Evolutionary conservation across 805 yeast genomes (phyloP), one percentile per base, ranked within the genome.

Genomic region (Wickerhamomyces xylosicus): DNA sequence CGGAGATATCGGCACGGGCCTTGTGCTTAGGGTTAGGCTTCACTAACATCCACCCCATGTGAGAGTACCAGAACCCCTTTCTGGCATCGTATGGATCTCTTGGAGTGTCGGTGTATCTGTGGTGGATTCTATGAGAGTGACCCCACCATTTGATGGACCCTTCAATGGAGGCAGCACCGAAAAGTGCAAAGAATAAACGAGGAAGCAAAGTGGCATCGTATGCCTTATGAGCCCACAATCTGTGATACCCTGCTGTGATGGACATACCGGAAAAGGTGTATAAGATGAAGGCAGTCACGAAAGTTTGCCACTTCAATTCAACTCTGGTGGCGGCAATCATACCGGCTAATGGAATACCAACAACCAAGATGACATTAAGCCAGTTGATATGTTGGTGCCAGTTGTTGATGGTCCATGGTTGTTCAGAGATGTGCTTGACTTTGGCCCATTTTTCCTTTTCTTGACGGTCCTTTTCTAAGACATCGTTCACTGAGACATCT

Each of bases 141-240:
- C 81, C 75, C 94, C 94, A 84, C 92, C 92, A 83, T 61, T 83
- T 83, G 59, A 83, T 77, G 33, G 90, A 81, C 47, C 94, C 94
- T 59, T 83, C 87, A 36, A 83, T 77, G 40, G 87, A 76, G 33
- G 87, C 83, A 27, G 90, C 85, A 46, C 94, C 94, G 52, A 83
- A 83, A 20, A 80, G 59, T 5, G 90, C 94, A 54, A 63, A 81
- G 48, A 79, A 74, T 33, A 80, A 53, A 48, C 77, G 71, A 33
- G 79, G 66, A 14, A 85, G 79, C 54, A 68, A 57, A 43, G 65
- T 69, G 14, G 82, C 87, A 39, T 70, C 69, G 52, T 77, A 83
- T 16, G 90, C 67, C 57, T 79, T 76, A 61, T 84, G 94, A 21
- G 92, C 66, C 77, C 79, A 84, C 46, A 80, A 65, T 61, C 94